phyloP scores from a whole-genome alignment of 2,329 filamentous ascomycete genomes.

The Ceratocystis ficicola region DNA sequence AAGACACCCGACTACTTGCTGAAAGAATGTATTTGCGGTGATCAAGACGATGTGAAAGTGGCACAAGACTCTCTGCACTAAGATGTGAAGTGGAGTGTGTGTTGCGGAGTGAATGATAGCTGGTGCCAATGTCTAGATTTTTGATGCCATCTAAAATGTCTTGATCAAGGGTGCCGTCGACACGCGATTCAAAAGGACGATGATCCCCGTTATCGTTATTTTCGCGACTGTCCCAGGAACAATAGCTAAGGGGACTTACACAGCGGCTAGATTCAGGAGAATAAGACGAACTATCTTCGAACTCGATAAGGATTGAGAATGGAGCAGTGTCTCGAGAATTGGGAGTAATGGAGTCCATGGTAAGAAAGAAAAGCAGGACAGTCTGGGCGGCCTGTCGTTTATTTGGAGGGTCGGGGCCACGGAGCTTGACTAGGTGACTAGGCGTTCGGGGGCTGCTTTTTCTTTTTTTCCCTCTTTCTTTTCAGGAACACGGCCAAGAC shows the following conservation, averaged over 20 bases:
- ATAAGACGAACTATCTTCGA: constrained; percentile 18
- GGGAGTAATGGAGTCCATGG: constrained; percentile 17
- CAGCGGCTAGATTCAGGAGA: constrained; percentile 20
- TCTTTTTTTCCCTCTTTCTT: neutral
- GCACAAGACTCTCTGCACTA: constrained; percentile 1
- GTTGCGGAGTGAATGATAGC: constrained; percentile 6
- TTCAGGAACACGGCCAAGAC: constrained; percentile 19
- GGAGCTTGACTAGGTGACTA: constrained; percentile 6
- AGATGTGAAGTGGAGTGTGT: constrained; percentile 2
- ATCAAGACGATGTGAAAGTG: constrained; percentile 9
- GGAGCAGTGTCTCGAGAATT: constrained; percentile 19
- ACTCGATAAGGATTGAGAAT: constrained; percentile 20
- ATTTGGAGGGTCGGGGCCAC: constrained; percentile 14
- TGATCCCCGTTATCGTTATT: constrained; percentile 13
- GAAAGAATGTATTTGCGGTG: constrained; percentile 13
- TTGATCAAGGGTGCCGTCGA: constrained; percentile 18
- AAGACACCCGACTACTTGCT: constrained; percentile 10
- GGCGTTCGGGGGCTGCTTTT: constrained; percentile 7
- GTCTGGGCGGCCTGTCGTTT: constrained; percentile 11
- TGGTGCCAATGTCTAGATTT: constrained; percentile 18
- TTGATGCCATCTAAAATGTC: constrained; percentile 20
- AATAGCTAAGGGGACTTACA: constrained; percentile 20
- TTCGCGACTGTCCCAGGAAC: constrained; percentile 20
- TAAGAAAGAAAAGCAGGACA: constrained; percentile 10
- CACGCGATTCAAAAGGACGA: constrained; percentile 9